Base-by-base conservation (phyloP, 2,329 filamentous ascomycete species). In the Paecilomyces variotii region DNA sequence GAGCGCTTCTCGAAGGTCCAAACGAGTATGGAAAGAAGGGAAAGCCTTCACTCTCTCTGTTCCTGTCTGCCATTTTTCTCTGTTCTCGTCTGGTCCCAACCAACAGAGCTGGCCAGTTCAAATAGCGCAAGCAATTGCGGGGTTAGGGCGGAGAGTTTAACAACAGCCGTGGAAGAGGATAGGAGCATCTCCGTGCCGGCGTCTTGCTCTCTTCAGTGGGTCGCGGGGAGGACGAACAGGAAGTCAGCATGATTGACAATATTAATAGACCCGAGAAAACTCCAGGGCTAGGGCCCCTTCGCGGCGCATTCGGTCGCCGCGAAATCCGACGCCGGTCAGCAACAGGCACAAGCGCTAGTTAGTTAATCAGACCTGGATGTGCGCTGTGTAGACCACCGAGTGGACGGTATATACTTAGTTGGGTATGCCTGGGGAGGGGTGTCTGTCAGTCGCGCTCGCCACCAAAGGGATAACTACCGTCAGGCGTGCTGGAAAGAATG, bases 101-200 rank as follows among this genome's bases (percentile, higher is more conserved):
- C 39, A 19, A 24, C 39, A 45, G 39, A n/a, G n/a, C 35, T 12
- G 50, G 50, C 50, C 27, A 14, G 50, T 52, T 52, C 50, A 27
- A 52, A 52, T 52, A 52, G 50, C 53, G 28, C 39, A n/a, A 32
- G 54, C 28, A 51, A 55, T 45, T 56, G 55, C 55, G 55, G 55
- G 55, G 55, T 56, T 28, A 28, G 45, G 9, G 50, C 50, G 50
- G 50, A 52, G 50, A 52, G 50, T 52, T 52, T 10, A 26, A 52
- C 24, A 28, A 52, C 24, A 52, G 50, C 50, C 50, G 50, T 52
- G 50, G 50, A 26, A 52, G 27, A 26, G 50, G 50, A 45, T 45
- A 45, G 39, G 50, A 52, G 50, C 50, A 52, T 26, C 50, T 26
- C 27, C 50, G 50, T 28, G 50, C 25, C 39, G 39, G 39, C 39